phyloP scores from a whole-genome alignment of 176 grass and related monocot genomes.

The Oryza longistaminata region DNA sequence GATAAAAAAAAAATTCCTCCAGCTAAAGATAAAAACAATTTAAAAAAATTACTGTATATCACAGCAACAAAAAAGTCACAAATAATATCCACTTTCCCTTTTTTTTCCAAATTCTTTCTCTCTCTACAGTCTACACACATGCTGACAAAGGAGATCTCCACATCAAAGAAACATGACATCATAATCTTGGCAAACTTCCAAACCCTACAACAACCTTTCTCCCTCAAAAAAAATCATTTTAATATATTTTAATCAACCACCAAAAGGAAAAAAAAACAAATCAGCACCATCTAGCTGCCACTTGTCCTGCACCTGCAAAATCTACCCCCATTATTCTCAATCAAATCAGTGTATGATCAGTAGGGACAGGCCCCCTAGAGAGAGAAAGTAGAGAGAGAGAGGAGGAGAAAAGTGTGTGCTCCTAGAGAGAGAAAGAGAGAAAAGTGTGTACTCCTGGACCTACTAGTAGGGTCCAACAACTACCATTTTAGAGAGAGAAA shows the following conservation, averaged over 20 bases:
- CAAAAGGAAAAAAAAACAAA: conserved; percentile 18
- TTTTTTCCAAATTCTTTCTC: not conserved
- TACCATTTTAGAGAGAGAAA: not conserved
- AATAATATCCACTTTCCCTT: conserved; percentile 5
- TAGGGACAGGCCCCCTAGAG: conserved; percentile 13
- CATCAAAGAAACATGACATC: conserved; percentile 36
- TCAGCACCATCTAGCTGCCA: conserved; percentile 18
- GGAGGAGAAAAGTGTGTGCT: not conserved
- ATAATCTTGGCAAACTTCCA: conserved; percentile 23
- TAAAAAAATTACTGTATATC: not conserved
- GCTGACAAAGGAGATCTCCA: conserved; percentile 32
- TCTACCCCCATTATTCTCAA: conserved; percentile 31
- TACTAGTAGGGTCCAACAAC: conserved; percentile 31
- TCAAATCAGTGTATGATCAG: not conserved
- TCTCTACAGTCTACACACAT: not conserved
- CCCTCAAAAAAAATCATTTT: not conserved
- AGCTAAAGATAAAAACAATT: not conserved
- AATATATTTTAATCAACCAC: not conserved
- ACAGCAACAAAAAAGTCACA: conserved; percentile 9
- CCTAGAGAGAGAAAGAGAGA: conserved; percentile 34
- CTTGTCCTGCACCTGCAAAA: conserved; percentile 10
- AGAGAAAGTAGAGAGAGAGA: conserved; percentile 40
- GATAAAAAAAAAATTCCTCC: not conserved
- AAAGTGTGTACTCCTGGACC: not conserved
- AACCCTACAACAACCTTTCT: not conserved